phyloP scores from a whole-genome alignment of 176 grass and related monocot genomes.

The Lolium perenne region DNA sequence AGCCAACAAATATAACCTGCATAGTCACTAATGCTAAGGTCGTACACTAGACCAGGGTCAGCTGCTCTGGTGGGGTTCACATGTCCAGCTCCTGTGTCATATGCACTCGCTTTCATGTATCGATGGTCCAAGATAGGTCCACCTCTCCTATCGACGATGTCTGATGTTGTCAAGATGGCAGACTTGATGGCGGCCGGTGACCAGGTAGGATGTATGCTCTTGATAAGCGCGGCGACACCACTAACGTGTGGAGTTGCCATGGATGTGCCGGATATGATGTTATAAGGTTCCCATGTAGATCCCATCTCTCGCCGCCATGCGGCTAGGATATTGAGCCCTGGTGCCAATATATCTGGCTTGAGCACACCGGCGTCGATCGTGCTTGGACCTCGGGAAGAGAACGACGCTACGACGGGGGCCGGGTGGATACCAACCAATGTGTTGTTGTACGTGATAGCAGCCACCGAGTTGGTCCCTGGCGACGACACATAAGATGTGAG shows the following conservation, averaged over 20 bases:
- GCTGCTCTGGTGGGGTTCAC: not conserved
- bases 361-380: conserved; percentile 21
- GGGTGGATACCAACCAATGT: not conserved
- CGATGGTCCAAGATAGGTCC: not conserved
- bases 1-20: too few species aligned
- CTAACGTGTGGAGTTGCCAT: too few species aligned
- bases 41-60: too few species aligned
- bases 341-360: conserved; percentile 50
- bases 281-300: too few species aligned
- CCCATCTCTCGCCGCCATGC: too few species aligned
- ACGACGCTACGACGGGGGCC: conserved; percentile 27
- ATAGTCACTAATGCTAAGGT: too few species aligned
- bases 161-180: too few species aligned
- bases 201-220: too few species aligned
- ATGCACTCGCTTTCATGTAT: not conserved
- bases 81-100: not conserved
- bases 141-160: not conserved
- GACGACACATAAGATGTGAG: not conserved
- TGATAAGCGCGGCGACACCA: too few species aligned
- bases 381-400: conserved; percentile 50
- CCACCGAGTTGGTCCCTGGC: not conserved
- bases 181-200: too few species aligned
- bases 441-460: not conserved
- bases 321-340: too few species aligned
- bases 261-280: too few species aligned